Percentiles rank a stretch among this genome's conserved stretches.
phyloP scores from a whole-genome alignment of 192 early-diverging fungal species.

The Mycoemilia scoparia region DNA sequence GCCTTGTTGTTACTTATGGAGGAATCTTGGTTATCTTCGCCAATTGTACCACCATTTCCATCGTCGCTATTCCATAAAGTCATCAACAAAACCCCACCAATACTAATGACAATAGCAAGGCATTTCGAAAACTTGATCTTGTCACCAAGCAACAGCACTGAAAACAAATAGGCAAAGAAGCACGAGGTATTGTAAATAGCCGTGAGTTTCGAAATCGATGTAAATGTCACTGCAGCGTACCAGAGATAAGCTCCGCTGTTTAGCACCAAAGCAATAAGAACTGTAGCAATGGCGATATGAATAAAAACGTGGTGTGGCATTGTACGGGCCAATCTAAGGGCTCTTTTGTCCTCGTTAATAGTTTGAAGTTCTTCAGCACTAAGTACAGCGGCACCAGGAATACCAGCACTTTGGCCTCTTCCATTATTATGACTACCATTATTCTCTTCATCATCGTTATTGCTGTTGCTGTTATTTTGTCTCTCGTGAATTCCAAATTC shows the following conservation, averaged over 20 bases:
- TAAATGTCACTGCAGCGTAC: conserved; percentile 56
- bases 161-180: conserved; percentile 72
- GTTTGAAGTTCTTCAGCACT: too few species aligned
- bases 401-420: too few species aligned
- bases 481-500: too few species aligned
- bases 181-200: conserved; percentile 69
- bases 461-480: too few species aligned
- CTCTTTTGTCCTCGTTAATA: conserved; percentile 1
- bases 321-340: conserved; percentile 6
- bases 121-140: conserved; percentile 38
- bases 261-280: conserved; percentile 33
- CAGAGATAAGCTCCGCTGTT: conserved; percentile 56
- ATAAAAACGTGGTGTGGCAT: conserved; percentile 10
- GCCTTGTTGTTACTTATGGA: neutral
- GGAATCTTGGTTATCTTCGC: conserved; percentile 2
- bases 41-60: too few species aligned
- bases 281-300: conserved; percentile 8
- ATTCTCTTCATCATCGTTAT: too few species aligned
- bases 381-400: too few species aligned
- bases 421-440: too few species aligned
- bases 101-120: conserved; percentile 39
- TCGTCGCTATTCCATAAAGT: conserved; percentile 20
- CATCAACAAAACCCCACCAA: conserved; percentile 53
- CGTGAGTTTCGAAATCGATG: conserved; percentile 57
- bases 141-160: conserved; percentile 48